Base-by-base conservation (phyloP, 306 rosid genomes). In the Pterocarpus santalinus region DNA sequence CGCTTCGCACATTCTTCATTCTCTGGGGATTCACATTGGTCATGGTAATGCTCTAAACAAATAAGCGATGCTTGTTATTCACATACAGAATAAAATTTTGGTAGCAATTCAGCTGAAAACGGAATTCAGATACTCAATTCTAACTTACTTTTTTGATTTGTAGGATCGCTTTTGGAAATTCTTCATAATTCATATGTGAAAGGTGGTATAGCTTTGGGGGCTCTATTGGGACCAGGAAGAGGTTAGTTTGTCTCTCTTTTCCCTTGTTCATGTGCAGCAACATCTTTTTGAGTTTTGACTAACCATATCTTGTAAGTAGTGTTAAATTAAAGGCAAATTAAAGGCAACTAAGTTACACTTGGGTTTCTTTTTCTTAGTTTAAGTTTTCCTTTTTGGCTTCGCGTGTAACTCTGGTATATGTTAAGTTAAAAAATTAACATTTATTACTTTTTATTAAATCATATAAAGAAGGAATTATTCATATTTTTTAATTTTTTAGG, bases 141-240 rank as follows among this genome's bases (percentile, higher is more conserved):
- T 66, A n/a, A 58, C 80, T 78, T 73, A 58, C 11, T 39, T 69
- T 74, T 10, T 6, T 38, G 70, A 53, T 76, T 52, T 52, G 85
- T 51, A 93, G 99, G 96, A 74, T 55, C 89, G 32, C 49, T 86
- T 82, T 80, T 52, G 90, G 96, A 93, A 36, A 55, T 84, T 61
- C 97, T 95, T 80, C 98, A 95, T 78, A 91, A 88, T 86, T 93
- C 99, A 8, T 95, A 95, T 66, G 82, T 88, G 79, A 93, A 95
- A 86, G 98, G 96, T 65, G 92, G 93, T 76, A 82, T 95, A 82
- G 91, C 99, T 82, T 78, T 90, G 88, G 93, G 84, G 35, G 88
- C 99, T 78, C 85, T 95, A 58, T 75, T 93, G 80, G 99, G 99
- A 84, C 99, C 98, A 1, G 98, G 99, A 82, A 88, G 97, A 87